Base-by-base conservation (phyloP, 805 yeast genomes). In the Maudiozyma barnettii region DNA sequence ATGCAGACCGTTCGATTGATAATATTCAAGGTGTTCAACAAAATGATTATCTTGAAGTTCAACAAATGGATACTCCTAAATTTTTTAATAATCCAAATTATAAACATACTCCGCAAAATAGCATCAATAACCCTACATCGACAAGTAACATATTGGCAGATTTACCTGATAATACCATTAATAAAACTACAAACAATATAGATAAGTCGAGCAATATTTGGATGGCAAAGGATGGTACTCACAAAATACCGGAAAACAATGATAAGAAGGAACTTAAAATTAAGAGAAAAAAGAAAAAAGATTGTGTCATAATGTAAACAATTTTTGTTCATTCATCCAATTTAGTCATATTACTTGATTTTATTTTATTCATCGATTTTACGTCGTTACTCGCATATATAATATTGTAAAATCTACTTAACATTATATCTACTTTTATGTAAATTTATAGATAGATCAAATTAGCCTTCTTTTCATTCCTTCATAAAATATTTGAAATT, bases 281-380 rank as follows among this genome's bases (percentile, higher is more conserved):
- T 12, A 35, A 40, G 12, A 44, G 45, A 22, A 54, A 50, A 38
- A 42, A 35, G 19, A 45, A 48, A 21, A 53, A 54, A 29, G 51
- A 54, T 23, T 55, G 58, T 40, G 46, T 51, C 14, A 39, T 56
- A 30, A 56, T 56, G 60, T 56, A 44, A 47, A 14, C 16, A 33
- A 14, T 14, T 33, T n/a, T n/a, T n/a, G 3, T 33, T 14, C n/a
- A 14, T 5, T 9, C 4, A 3, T 16, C 16, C 18, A 33, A 14
- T 9, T 9, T 6, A 2, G 30, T 6, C 8, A 26, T 26, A 9
- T 4, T 6, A 9, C 10, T 6, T 26, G 30, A 9, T 26, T 26
- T 26, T 26, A 26, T 26, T 26, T 6, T 26, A 26, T 26, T 9
- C 30, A 26, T 26, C 10, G 8, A 5, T 26, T 26, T 26, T 26